Base-by-base conservation (phyloP, 352 stramenopile species). In the Globisporangium takayamanum region DNA sequence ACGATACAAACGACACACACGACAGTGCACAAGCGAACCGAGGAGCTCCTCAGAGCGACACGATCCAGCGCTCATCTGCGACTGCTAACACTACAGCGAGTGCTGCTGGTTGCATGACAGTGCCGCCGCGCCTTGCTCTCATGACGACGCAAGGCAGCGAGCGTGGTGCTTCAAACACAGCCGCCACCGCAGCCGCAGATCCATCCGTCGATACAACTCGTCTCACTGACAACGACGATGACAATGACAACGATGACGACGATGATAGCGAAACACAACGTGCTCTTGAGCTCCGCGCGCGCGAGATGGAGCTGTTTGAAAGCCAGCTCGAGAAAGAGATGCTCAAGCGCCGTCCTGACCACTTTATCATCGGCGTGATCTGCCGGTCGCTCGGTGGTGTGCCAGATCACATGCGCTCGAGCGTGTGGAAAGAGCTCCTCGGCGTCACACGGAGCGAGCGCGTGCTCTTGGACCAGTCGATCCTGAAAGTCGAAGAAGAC, bases 351-450 rank as follows among this genome's bases (percentile, higher is more conserved):
- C 67, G 78, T 7, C 83, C 83, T 0, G 83, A 92, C 52, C 78
- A 82, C 61, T 92, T 90, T 59, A 69, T 90, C 5, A 62, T 92
- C 2, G 75, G 76, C 16, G 76, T 89, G 25, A 76, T 81, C 8
- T 92, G 83, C 62, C 83, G 83, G 20, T 73, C 71, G n/a, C 70
- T 93, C 6, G 80, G 78, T 16, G 76, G 76, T 10, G 74, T 95
- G 18, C 86, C 86, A 0, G 48, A 59, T 0, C 53, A 64, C 11
- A 59, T 87, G 14, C 86, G 86, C 25, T 62, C 80, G 0, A 69
- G 68, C 30, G 78, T 95, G 50, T 95, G 86, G 86, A 77, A 92
- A 59, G 86, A 90, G 50, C 65, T 95, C 10, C 57, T 94, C 28
- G 80, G 84, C 42, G 80, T 93, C 2, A 69, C 81, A 20, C 77